Base-by-base conservation (phyloP, 1,284 basidiomycete genomes). In the Cryptococcus wingfieldii region DNA sequence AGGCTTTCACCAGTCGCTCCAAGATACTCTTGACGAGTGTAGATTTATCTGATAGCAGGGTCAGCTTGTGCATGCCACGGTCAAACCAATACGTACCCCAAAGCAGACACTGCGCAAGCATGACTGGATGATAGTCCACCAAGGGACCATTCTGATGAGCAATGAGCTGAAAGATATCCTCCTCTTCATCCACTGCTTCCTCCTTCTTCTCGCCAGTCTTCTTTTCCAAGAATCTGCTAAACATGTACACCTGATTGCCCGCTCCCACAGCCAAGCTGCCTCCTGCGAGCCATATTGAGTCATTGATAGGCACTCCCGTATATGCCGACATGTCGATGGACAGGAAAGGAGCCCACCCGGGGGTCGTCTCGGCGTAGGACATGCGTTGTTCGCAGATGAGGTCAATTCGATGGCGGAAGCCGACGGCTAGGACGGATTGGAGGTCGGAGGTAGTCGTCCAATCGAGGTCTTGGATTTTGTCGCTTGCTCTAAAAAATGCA, bases 401-500 rank as follows among this genome's bases (percentile, higher is more conserved):
- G 49, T 90, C 84, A 3, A 94, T 79, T 46, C 84, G 84, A 61
- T 86, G 84, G 14, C 83, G 72, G 72, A 90, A 92, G 16, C 90
- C 91, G 10, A 94, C 84, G 1, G 91, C 90, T 14, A 95, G 82
- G 50, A 94, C 89, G 3, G 90, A 93, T 68, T 93, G 89, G 53
- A 84, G 82, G 68, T 91, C 89, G 0, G 88, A 86, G 1, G 90
- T 92, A n/a, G 89, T 87, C 23, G 86, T 88, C 90, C 91, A 94
- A 72, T 93, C 90, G 16, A 95, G 80, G 67, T 92, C 89, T 57
- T 84, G 82, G 50, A 94, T 84, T 1, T 77, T 77, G 58, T 90
- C 86, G 8, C 65, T 69, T 14, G 48, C 38, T 5, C 62, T 66
- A 42, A 28, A 19, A 16, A 16, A 7, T 23, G 41, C 18, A 34